Evolutionary conservation across 345 rosid genomes (phyloP).

Genomic region (Cardamine occulta): DNA sequence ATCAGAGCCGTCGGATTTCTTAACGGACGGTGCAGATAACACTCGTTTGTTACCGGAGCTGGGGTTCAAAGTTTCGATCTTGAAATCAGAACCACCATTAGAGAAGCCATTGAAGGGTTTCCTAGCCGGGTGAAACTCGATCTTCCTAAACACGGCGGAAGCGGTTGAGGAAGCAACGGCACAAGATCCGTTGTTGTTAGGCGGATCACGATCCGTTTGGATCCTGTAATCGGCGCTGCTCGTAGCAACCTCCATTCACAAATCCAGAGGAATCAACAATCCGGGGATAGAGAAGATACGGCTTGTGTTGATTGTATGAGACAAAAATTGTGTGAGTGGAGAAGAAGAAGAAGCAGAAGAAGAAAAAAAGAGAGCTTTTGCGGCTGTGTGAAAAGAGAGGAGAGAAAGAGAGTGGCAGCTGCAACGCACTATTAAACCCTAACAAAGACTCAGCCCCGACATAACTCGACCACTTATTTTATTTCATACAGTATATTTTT

Average conservation of each 20-base stretch:
- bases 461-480: conserved; percentile 18
- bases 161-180: conserved; percentile 43
- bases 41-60: conserved; percentile 37
- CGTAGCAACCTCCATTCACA: conserved; percentile 39
- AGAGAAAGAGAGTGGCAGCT: conserved; percentile 23
- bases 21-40: conserved; percentile 32
- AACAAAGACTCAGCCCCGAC: conserved; percentile 36
- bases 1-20: conserved; percentile 59
- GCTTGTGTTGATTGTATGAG: neutral
- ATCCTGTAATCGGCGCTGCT: conserved; percentile 31
- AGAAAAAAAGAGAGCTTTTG: conserved; percentile 30
- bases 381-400: conserved; percentile 50
- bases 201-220: conserved; percentile 43
- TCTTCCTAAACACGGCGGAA: conserved; percentile 46
- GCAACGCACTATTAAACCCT: conserved; percentile 68
- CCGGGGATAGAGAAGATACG: neutral
- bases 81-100: conserved; percentile 54
- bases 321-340: conserved; percentile 20
- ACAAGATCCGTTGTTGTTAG: conserved; percentile 44
- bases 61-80: conserved; percentile 79
- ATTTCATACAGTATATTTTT: neutral
- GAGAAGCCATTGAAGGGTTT: conserved; percentile 55
- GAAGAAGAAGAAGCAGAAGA: neutral
- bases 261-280: conserved; percentile 23
- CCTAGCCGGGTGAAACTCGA: conserved; percentile 71